These are phyloP conservation scores for Aspergillus sp. DNA, from an alignment of 2,329 filamentous ascomycete genomes.

Conservation along the genomic window DNA sequence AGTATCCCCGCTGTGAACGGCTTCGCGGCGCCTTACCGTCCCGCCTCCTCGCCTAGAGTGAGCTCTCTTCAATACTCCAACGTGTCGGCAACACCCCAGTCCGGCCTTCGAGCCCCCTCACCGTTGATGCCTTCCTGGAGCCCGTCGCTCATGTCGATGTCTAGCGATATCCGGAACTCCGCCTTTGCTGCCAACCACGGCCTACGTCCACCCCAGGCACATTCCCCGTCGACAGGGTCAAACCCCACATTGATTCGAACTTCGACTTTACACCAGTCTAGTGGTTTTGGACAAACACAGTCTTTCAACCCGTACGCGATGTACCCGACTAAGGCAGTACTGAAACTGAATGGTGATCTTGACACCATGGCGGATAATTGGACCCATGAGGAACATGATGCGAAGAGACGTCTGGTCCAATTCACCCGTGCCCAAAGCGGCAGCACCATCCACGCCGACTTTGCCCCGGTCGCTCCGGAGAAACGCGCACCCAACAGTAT, in stretches of 20 bases:
- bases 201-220: slow-evolving; percentile 32
- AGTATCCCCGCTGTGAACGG: slow-evolving; percentile 39
- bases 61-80: slow-evolving; percentile 36
- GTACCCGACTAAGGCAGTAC: slow-evolving; percentile 73
- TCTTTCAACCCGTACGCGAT: slow-evolving; percentile 72
- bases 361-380: slow-evolving; percentile 77
- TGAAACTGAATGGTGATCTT: slow-evolving; percentile 81
- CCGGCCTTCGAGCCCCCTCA: slow-evolving; percentile 43
- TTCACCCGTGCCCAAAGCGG: slow-evolving; percentile 79
- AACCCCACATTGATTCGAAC: slow-evolving; percentile 61
- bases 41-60: slow-evolving; percentile 35
- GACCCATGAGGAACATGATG: slow-evolving; percentile 72
- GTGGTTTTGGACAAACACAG: slow-evolving; percentile 41
- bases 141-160: slow-evolving; percentile 42
- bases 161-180: slow-evolving; percentile 38
- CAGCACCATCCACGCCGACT: slow-evolving; percentile 72
- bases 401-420: slow-evolving; percentile 75
- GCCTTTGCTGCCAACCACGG: slow-evolving; percentile 34
- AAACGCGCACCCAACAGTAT: slow-evolving; percentile 78
- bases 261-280: slow-evolving; percentile 56
- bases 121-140: slow-evolving; percentile 44
- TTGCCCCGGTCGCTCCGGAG: slow-evolving; percentile 69
- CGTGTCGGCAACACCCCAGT: slow-evolving; percentile 35
- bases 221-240: slow-evolving; percentile 39
- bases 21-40: slow-evolving; percentile 33